Base-by-base conservation (phyloP, 371 early-diverging fungal species). In the Funneliformis caledonium region DNA sequence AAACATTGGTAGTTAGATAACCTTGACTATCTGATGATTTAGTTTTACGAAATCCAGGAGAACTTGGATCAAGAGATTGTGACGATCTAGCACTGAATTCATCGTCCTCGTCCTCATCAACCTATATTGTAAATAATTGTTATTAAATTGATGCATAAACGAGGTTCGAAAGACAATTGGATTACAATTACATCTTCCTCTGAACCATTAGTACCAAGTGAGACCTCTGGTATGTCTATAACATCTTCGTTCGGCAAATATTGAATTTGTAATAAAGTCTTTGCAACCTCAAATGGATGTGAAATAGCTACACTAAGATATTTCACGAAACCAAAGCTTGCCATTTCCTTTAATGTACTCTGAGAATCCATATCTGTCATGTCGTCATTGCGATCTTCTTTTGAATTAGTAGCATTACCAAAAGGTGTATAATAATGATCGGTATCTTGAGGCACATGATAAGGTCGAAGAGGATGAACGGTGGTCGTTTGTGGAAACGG, bases 191-290 rank as follows among this genome's bases (percentile, higher is more conserved):
- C 68, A 31, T 50, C 78, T 6, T 78, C 78, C 11, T 78, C 78
- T 11, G 78, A 78, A 14, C 67, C 78, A 16, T 56, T 47, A 50
- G 2, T 37, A 56, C 56, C 1, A 12, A 0, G 9, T n/a, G 26
- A 10, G 7, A n/a, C 61, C 16, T 50, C 16, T 14, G 42, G 47
- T 31, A 78, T 64, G 3, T 37, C 37, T 37, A 37, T 5, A 45
- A 78, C 65, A 83, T 85, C 82, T 31, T 88, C 85, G 68, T 87
- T 90, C 65, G 95, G 94, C 16, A 93, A 76, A 81, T 93, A 93
- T 85, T 95, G 96, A 12, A 95, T 92, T 84, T 95, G 95, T 33
- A 94, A 82, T 22, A 96, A 82, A 33, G 94, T 96, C 33, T 92
- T 92, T 0, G 91, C 91, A 5, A 92, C 91, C 68, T 92, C 94